Evolutionary conservation across 768 basidiomycete species (phyloP).

Genomic region (Lepiota venenata): DNA sequence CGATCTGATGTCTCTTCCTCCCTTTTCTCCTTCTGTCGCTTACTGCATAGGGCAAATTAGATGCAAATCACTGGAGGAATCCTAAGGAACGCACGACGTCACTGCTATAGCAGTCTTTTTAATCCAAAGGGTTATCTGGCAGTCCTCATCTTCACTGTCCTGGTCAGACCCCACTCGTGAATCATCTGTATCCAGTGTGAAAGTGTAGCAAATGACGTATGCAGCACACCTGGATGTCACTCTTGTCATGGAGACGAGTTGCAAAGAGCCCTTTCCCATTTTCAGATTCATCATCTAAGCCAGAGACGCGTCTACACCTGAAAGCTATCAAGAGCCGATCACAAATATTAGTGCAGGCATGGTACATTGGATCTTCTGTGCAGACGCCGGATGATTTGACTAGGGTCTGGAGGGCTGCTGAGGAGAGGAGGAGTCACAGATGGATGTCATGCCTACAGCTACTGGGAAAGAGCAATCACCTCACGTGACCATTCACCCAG

Average conservation of each 20-base stretch:
- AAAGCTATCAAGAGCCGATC: too few relatives aligned
- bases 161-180: background rate
- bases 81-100: background rate
- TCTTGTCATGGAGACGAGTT: conserved; percentile 42
- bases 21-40: conserved; percentile 12
- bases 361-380: too few relatives aligned
- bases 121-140: background rate
- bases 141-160: conserved; percentile 31
- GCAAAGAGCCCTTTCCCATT: conserved; percentile 26
- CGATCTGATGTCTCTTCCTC: conserved; percentile 24
- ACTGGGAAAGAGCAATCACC: too few relatives aligned
- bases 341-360: too few relatives aligned
- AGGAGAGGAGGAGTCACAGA: too few relatives aligned
- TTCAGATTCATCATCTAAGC: conserved; percentile 43
- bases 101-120: background rate
- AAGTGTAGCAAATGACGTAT: conserved; percentile 33
- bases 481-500: too few relatives aligned
- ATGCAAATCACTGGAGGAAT: background rate
- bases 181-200: background rate
- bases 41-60: background rate
- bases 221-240: conserved; percentile 54
- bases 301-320: conserved; percentile 57
- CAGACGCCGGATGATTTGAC: too few relatives aligned
- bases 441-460: too few relatives aligned
- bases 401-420: too few relatives aligned